These are phyloP conservation scores for Davidsoniella eucalypti DNA, from an alignment of 2,329 filamentous ascomycete genomes.

Conservation along the genomic window DNA sequence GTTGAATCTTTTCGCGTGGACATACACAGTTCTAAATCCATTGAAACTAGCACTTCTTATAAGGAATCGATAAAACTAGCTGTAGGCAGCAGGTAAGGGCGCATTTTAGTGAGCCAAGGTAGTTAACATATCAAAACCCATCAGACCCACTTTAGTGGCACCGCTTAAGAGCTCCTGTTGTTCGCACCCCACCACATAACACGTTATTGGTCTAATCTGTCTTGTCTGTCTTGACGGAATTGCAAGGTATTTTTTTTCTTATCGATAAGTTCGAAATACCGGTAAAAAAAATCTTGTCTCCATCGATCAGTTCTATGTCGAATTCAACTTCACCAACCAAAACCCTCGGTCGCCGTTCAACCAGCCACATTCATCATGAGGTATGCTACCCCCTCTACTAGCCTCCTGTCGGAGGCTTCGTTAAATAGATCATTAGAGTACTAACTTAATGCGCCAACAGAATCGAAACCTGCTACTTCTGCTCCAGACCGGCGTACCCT, in stretches of 20 bases:
- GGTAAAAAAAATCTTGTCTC: conserved; percentile 13
- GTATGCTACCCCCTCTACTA: conserved; percentile 8
- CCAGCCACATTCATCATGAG: conserved; percentile 13
- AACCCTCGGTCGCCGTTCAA: conserved; percentile 1
- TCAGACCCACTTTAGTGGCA: neutral
- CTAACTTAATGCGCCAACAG: conserved; percentile 15
- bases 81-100: conserved; percentile 8
- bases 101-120: conserved; percentile 5
- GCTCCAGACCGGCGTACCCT: conserved; percentile 33
- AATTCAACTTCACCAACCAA: conserved; percentile 1
- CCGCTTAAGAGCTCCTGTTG: too few species aligned
- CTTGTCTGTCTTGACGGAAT: neutral
- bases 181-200: neutral
- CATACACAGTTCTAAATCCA: too few species aligned
- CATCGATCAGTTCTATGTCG: conserved; percentile 7
- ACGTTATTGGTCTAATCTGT: conserved; percentile 1
- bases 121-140: neutral
- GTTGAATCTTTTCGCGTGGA: too few species aligned
- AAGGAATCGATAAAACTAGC: neutral
- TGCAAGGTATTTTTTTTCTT: conserved; percentile 2
- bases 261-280: conserved; percentile 10
- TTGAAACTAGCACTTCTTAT: too few species aligned
- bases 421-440: neutral
- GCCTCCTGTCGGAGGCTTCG: neutral
- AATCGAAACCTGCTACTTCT: conserved; percentile 31